Base-by-base conservation (phyloP, 169 alveolate species). In the Cryptosporidium baileyi region DNA sequence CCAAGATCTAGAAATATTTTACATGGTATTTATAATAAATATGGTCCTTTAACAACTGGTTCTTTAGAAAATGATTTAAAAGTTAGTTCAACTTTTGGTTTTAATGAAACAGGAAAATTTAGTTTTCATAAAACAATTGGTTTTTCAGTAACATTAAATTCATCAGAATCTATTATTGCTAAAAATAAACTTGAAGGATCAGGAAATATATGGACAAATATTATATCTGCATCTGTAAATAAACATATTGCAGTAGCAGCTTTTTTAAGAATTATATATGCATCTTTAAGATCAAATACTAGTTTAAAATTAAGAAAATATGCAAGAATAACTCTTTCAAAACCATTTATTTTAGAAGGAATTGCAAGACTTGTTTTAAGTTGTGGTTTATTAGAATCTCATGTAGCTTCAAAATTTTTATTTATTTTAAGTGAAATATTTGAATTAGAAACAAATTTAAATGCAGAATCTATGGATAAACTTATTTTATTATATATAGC, bases 1-100 rank as follows among this genome's bases (percentile, higher is more conserved):
- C 85, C 85, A 3, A 54, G 41, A 54, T 49, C 85, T 19, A 74
- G 85, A 32, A 74, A 74, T 59, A 74, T 74, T 74, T 13, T 74
- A 24, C 65, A 74, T 59, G 85, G 85, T 4, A 44, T 74, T 2
- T 74, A 74, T 36, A 52, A 74, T 44, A 74, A 74, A 54, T 74
- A 74, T 54, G 85, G 85, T 3, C 85, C 85, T 11, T 6, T 54
- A 22, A 51, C 67, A 8, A 74, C 67, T 34, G 65, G 67, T 1
- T 74, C 85, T 3, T 32, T 19, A 36, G 85, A 74, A 40, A 40
- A 41, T 52, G 60, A 52, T 38, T 22, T 17, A 38, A 63, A 41
- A 44, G 61, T 63, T 40, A 41, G 61, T 7, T 51, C 36, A 3
- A 28, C 61, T 1, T 36, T 52, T 6, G 32, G 44, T 3, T 22